Conservation (phyloP, 805 yeast genomes). For the Yarrowia sp. region DNA sequence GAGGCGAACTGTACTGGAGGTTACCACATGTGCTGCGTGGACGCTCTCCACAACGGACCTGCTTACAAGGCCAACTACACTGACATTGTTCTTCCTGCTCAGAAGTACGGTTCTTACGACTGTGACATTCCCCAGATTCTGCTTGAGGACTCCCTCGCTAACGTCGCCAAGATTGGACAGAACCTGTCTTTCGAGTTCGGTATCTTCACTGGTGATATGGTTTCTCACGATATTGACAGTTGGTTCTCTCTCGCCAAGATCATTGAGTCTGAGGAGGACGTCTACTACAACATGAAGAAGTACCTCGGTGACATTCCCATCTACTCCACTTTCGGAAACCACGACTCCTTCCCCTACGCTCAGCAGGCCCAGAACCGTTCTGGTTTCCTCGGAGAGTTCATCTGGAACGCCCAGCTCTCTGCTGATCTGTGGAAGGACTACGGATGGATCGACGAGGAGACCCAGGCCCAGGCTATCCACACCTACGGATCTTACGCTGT, state of each 20-base stretch:
- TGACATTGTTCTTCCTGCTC: constrained; percentile 50
- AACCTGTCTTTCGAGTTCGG: constrained; percentile 53
- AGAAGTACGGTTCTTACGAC: constrained; percentile 58
- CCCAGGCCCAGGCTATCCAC: constrained; percentile 36
- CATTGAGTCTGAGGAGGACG: constrained; percentile 50
- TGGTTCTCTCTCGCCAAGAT: constrained; percentile 50
- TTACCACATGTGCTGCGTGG: constrained; percentile 60
- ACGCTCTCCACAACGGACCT: constrained; percentile 24
- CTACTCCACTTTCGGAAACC: constrained; percentile 65
- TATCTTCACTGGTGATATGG: constrained; percentile 70
- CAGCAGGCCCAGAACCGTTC: constrained; percentile 57
- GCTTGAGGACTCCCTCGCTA: constrained; percentile 55
- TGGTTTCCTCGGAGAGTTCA: constrained; percentile 45
- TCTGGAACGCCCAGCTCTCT: constrained; percentile 50
- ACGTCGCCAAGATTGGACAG: constrained; percentile 43
- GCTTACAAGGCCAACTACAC: constrained; percentile 16
- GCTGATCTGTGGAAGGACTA: constrained; percentile 50
- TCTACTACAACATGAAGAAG: constrained; percentile 53
- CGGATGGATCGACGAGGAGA: constrained; percentile 45
- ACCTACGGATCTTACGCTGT: constrained; percentile 61
- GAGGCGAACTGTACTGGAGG: constrained; percentile 42
- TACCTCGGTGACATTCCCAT: constrained; percentile 54
- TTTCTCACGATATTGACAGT: constrained; percentile 55
- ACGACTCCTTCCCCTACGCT: constrained; percentile 71
- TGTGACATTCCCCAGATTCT: constrained; percentile 68